These are phyloP conservation scores for Blastomyces parvus DNA, from an alignment of 2,329 filamentous ascomycete genomes.

Conservation along the genomic window DNA sequence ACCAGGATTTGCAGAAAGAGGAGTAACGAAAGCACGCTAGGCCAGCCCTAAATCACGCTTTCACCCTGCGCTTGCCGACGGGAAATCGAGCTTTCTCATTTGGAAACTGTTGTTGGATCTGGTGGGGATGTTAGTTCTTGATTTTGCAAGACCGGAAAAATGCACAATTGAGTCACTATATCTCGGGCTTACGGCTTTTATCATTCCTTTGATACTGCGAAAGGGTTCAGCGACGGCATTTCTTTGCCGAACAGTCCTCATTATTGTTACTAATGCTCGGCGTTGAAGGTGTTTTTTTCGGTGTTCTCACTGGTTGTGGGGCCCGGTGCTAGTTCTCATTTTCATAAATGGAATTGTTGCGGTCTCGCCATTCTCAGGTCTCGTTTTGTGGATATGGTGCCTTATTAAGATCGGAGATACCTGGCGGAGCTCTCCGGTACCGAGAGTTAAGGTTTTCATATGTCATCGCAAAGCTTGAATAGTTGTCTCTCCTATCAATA, in stretches of 20 bases:
- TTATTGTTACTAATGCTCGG: not conserved
- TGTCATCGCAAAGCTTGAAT: no score
- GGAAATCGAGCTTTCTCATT: not conserved
- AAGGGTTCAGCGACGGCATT: no score
- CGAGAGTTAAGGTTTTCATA: no score
- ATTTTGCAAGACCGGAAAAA: not conserved
- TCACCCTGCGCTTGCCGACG: not conserved
- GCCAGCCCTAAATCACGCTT: not conserved
- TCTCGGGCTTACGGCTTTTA: not conserved
- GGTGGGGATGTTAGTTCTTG: not conserved
- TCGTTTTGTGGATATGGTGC: no score
- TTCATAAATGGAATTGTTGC: no score
- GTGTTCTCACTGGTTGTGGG: not conserved
- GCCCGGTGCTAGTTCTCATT: not conserved
- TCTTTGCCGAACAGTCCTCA: no score
- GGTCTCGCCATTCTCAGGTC: no score
- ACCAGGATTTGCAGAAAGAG: not conserved
- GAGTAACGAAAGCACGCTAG: not conserved
- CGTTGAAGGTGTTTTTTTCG: not conserved
- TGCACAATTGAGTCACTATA: not conserved
- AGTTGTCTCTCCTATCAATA: no score
- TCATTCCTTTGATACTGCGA: not conserved
- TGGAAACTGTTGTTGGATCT: not conserved
- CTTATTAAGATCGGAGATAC: no score
- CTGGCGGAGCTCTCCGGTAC: no score